Evolutionary conservation across 257 asterid genomes (phyloP).

Genomic region (Lantana camara): DNA sequence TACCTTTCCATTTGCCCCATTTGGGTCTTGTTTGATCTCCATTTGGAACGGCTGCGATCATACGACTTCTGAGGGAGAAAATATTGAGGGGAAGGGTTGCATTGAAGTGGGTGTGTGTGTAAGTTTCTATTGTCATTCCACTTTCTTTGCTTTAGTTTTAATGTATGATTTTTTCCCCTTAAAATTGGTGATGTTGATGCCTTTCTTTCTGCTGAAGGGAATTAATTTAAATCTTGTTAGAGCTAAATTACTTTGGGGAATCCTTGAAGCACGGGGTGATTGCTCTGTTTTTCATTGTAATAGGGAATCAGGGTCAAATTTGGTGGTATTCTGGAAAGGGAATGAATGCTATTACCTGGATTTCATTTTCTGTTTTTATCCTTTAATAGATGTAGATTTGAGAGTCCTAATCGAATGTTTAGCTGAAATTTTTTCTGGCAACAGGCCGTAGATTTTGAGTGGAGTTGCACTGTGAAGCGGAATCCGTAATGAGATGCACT

Average conservation of each 20-base stretch:
- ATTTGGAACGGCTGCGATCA: slow-evolving; percentile 41
- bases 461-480: not conserved
- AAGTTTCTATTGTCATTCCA: slow-evolving; percentile 6
- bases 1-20: not conserved
- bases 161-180: slow-evolving; percentile 3
- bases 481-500: slow-evolving; percentile 17
- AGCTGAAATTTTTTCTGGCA: slow-evolving; percentile 9
- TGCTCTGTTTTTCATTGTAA: slow-evolving; percentile 13
- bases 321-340: slow-evolving; percentile 19
- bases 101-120: slow-evolving; percentile 49
- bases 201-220: not conserved
- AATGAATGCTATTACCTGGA: not conserved
- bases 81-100: slow-evolving; percentile 31
- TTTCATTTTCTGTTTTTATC: slow-evolving; percentile 7
- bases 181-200: slow-evolving; percentile 10
- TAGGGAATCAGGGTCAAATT: slow-evolving; percentile 23
- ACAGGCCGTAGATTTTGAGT: slow-evolving; percentile 21
- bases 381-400: slow-evolving; percentile 14
- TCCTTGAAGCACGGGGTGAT: slow-evolving; percentile 2
- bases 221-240: not conserved
- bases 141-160: slow-evolving; percentile 4
- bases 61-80: slow-evolving; percentile 21
- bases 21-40: slow-evolving; percentile 43
- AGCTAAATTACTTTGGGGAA: slow-evolving; percentile 1
- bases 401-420: not conserved